Evolutionary conservation across 1,284 basidiomycete genomes (phyloP), one percentile per base, ranked within the genome.

Genomic region (Leucoagaricus sp.): DNA sequence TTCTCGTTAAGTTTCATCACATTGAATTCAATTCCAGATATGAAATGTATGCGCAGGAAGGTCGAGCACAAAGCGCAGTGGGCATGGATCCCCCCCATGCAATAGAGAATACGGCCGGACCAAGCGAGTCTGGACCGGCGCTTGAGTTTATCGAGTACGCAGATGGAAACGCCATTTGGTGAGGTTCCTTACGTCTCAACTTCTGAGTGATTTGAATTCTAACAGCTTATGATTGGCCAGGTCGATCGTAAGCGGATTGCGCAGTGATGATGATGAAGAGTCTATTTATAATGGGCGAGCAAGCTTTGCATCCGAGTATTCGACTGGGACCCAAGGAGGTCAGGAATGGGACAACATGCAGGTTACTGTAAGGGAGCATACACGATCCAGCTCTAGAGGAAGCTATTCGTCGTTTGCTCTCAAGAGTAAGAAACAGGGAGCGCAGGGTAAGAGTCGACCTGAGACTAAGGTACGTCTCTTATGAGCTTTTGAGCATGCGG

Each of bases 111-210:
- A 29, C 61, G 13, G 58, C 49, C 55, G 59, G 72, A 49, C 60
- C 68, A 50, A 59, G 76, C 46, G 84, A 84, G 60, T 69, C 82
- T 52, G 82, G 79, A 3, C 81, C 86, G 55, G 90, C 85, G 3
- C 74, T 93, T 26, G 89, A 93, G 70, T 79, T 93, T 33, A 79
- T 93, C 49, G 87, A 93, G 65, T 74, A 91, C 65, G 88, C 88
- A 12, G 91, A 91, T 66, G 90, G 90, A 23, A 86, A 93, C 69
- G 89, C 88, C 13, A 86, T 93, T 57, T 93, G 90, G 90, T 89
- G 58, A 60, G 84, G 75, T 36, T 34, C 45, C 26, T 61, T 57
- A 58, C 50, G 77, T 72, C 13, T 49, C 26, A 38, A 53, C 50
- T 46, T 13, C n/a, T n/a, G 15, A 7, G 12, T 40, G 36, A 9